A percentile compares a stretch with the other conserved stretches of the same genome.
These are phyloP conservation scores for Diaporthe ampelina DNA, from an alignment of 2,329 filamentous ascomycete genomes.

Conservation along the genomic window DNA sequence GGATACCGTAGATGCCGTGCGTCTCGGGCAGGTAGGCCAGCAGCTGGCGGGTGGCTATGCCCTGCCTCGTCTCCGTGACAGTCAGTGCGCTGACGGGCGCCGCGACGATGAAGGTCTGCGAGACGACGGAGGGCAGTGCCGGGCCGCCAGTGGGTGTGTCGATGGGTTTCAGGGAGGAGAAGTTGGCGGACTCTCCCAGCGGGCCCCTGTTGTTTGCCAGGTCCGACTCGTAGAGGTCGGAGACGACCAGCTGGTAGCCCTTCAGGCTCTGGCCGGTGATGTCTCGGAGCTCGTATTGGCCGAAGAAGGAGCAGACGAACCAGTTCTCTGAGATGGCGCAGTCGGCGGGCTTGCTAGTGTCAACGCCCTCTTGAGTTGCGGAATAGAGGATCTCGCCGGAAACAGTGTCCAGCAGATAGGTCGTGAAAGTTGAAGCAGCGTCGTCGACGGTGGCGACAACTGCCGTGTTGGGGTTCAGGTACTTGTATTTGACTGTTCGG, in stretches of 20 bases:
- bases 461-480: slow-evolving; percentile 88
- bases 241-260: slow-evolving; percentile 87
- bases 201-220: slow-evolving; percentile 87
- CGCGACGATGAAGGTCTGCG: slow-evolving; percentile 85
- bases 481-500: slow-evolving; percentile 96
- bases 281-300: slow-evolving; percentile 70
- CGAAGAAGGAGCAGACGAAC: slow-evolving; percentile 88
- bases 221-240: slow-evolving; percentile 91
- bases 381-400: slow-evolving; percentile 86
- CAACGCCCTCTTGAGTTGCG: slow-evolving; percentile 78
- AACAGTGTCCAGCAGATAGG: slow-evolving; percentile 88
- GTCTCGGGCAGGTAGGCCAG: slow-evolving; percentile 82
- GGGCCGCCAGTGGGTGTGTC: slow-evolving; percentile 67
- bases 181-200: slow-evolving; percentile 77
- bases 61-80: slow-evolving; percentile 91
- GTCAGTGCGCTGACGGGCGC: slow-evolving; percentile 84
- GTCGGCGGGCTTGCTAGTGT: slow-evolving; percentile 79
- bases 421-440: slow-evolving; percentile 69
- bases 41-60: slow-evolving; percentile 87
- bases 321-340: slow-evolving; percentile 93
- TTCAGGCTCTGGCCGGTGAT: slow-evolving; percentile 72
- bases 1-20: slow-evolving; percentile 83
- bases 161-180: slow-evolving; percentile 81
- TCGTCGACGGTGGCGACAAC: slow-evolving; percentile 80
- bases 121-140: slow-evolving; percentile 79